Evolutionary conservation across 1,284 basidiomycete species (phyloP).

Genomic region (Inonotus hispidus): DNA sequence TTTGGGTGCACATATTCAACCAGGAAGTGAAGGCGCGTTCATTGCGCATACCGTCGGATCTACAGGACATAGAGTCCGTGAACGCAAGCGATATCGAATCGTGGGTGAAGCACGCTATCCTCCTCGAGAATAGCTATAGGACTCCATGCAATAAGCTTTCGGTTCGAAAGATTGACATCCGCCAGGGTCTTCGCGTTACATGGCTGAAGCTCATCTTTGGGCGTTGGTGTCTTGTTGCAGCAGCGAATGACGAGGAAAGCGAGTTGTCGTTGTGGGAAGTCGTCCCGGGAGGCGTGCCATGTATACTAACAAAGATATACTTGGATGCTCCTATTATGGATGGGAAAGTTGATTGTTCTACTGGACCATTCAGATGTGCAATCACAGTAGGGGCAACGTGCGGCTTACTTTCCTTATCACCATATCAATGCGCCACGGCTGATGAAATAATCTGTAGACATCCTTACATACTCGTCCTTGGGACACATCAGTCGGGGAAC

Average conservation of each 20-base stretch:
- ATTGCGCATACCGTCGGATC: not conserved
- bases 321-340: slow-evolving; percentile 9
- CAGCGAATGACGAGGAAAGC: not conserved
- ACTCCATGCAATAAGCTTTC: not conserved
- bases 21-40: not conserved
- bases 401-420: not conserved
- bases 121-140: not conserved
- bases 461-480: not conserved
- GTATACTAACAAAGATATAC: not conserved
- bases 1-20: not conserved
- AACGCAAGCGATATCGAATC: not conserved
- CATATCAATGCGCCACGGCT: not conserved
- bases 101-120: slow-evolving; percentile 3
- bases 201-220: slow-evolving; percentile 7
- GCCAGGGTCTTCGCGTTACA: not conserved
- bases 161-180: not conserved
- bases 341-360: slow-evolving; percentile 4
- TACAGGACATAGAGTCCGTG: not conserved
- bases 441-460: not conserved
- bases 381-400: slow-evolving; percentile 5
- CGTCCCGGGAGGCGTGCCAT: not conserved
- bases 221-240: slow-evolving; percentile 8
- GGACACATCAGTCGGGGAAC: not conserved
- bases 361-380: not conserved
- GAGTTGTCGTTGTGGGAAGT: not conserved